Percentiles rank a stretch among this genome's conserved stretches.
These are phyloP conservation scores for Cyberlindnera nakhonratchasimensis DNA, from an alignment of 805 yeast genomes.

Conservation along the genomic window DNA sequence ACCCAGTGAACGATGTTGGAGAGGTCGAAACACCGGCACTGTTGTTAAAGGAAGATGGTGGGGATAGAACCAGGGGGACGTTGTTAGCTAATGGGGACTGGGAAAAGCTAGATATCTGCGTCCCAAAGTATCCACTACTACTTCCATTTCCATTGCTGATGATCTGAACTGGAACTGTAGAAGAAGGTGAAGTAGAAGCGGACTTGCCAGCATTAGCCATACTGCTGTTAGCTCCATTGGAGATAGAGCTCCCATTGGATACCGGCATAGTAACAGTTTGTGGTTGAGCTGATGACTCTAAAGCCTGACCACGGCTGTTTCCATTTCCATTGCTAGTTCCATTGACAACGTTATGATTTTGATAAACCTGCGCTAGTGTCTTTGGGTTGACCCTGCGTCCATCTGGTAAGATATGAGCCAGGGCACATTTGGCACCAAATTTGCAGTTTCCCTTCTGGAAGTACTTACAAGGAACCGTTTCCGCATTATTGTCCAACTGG, in stretches of 20 bases:
- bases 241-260: no score
- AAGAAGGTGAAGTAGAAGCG: constrained; percentile 1
- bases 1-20: constrained; percentile 1
- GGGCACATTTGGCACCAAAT: constrained; percentile 91
- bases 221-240: no score
- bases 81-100: constrained; percentile 1
- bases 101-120: constrained; percentile 2
- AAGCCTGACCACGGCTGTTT: neutral
- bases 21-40: neutral
- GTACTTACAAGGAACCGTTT: constrained; percentile 77
- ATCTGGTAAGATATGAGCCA: constrained; percentile 87
- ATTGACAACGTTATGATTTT: constrained; percentile 19
- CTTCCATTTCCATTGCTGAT: neutral
- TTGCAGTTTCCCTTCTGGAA: constrained; percentile 96
- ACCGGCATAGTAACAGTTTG: no score
- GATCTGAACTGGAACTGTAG: neutral
- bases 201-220: constrained; percentile 1
- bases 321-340: constrained; percentile 8
- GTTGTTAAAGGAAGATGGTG: neutral
- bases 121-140: constrained; percentile 6
- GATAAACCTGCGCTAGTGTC: constrained; percentile 33
- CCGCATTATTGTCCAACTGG: constrained; percentile 46
- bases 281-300: no score
- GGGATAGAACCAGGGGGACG: neutral
- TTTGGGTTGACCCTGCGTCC: constrained; percentile 74